Conservation (phyloP, 2,329 filamentous ascomycete species). For the Onygenales sp. region DNA sequence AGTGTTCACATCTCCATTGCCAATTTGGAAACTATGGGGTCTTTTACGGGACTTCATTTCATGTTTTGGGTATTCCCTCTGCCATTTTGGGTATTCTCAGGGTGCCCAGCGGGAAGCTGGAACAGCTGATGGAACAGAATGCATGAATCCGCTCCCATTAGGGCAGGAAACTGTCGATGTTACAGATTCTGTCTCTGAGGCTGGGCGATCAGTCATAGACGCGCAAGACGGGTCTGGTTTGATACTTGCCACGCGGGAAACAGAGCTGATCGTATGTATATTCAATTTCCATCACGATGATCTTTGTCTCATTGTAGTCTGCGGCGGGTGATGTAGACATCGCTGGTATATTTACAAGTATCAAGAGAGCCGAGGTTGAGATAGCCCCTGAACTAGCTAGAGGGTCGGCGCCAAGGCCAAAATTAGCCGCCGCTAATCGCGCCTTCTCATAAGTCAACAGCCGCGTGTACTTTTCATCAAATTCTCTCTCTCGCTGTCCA, state of each 20-base stretch:
- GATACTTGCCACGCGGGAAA: not conserved
- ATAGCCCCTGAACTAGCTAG: no score
- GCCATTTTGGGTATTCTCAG: not conserved
- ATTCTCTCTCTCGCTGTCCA: no score
- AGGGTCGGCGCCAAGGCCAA: no score
- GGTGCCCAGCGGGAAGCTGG: not conserved
- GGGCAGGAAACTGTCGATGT: not conserved
- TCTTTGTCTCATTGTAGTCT: not conserved
- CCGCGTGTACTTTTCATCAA: no score
- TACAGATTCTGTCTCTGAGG: not conserved
- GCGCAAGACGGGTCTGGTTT: not conserved
- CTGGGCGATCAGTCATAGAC: not conserved
- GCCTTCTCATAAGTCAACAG: no score
- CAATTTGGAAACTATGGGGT: not conserved
- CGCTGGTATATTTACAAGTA: no score
- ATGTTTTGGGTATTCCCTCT: not conserved
- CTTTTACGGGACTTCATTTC: not conserved
- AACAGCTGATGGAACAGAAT: not conserved
- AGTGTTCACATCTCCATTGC: not conserved
- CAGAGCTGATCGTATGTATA: not conserved
- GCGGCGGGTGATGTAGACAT: not conserved
- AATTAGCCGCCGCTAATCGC: no score
- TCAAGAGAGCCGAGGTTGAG: no score
- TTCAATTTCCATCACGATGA: no score
- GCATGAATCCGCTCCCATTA: not conserved